phyloP scores from a whole-genome alignment of 1,284 basidiomycete genomes.

The Apiotrichum gamsii region DNA sequence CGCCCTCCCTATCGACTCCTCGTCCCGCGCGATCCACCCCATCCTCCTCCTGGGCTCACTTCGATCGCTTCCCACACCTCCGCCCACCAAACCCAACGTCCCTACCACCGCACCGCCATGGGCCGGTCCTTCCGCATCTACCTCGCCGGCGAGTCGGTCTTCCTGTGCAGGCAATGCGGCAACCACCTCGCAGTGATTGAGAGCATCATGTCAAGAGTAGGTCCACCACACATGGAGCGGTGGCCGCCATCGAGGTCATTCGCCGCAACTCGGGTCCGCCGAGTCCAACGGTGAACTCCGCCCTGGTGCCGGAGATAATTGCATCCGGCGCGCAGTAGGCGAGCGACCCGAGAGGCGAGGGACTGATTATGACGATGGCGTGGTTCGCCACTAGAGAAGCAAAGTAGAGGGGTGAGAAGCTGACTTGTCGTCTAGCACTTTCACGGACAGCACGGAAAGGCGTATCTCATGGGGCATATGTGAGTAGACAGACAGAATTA shows the following conservation, averaged over 20 bases:
- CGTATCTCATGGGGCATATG: slow-evolving; percentile 89
- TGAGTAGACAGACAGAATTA: no score
- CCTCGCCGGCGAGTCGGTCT: slow-evolving; percentile 79
- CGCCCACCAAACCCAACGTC: neutral
- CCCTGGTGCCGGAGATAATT: no score
- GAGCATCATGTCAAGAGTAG: slow-evolving; percentile 83
- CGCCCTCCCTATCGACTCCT: neutral
- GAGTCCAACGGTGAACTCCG: no score
- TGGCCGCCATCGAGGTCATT: neutral
- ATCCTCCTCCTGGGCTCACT: neutral
- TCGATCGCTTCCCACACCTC: neutral
- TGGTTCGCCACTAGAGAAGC: no score
- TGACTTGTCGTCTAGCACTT: slow-evolving; percentile 38
- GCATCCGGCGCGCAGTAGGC: no score
- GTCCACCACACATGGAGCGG: no score
- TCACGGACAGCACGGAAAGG: slow-evolving; percentile 89
- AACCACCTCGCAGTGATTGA: slow-evolving; percentile 92
- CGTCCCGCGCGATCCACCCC: neutral
- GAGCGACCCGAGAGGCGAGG: no score
- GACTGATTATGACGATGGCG: no score
- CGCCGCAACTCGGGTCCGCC: neutral
- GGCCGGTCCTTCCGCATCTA: slow-evolving; percentile 59
- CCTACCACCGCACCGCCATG: slow-evolving; percentile 22
- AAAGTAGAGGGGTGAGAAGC: no score
- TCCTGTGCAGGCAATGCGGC: slow-evolving; percentile 81